Conservation (phyloP, 352 stramenopile species). For the Pythium angustatum region DNA sequence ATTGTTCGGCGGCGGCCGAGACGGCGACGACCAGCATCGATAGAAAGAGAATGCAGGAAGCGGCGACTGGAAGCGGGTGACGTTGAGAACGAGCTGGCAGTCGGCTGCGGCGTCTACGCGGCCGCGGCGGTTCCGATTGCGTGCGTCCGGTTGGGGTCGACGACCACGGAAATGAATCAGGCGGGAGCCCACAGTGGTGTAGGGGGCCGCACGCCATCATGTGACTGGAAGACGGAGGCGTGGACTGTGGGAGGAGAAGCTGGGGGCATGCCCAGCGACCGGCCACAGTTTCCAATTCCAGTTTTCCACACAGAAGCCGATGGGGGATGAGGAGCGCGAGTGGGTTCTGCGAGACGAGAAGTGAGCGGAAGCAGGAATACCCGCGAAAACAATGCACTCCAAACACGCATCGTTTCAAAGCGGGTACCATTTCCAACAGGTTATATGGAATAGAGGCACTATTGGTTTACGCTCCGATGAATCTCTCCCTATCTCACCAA, state of each 20-base stretch:
- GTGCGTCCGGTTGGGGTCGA: not conserved
- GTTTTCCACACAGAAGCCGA: constrained; percentile 18
- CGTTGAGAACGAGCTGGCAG: too few species aligned
- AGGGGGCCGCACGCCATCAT: constrained; percentile 17
- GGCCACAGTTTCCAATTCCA: constrained; percentile 5
- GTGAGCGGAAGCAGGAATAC: not conserved
- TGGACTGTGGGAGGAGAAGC: constrained; percentile 10
- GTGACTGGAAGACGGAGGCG: constrained; percentile 10
- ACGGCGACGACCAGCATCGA: constrained; percentile 12
- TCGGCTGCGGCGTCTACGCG: too few species aligned
- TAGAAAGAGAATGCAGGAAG: constrained; percentile 7
- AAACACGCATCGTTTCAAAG: not conserved
- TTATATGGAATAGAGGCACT: too few species aligned
- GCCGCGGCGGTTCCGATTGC: not conserved
- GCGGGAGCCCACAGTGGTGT: not conserved
- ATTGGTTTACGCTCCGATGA: too few species aligned
- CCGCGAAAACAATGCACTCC: not conserved
- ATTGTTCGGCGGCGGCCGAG: constrained; percentile 4
- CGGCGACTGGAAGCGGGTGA: not conserved
- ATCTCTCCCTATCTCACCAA: not conserved
- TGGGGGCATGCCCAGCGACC: not conserved
- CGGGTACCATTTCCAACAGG: not conserved
- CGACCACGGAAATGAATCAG: constrained; percentile 5
- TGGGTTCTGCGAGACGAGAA: constrained; percentile 11
- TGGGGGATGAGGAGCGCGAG: constrained; percentile 7